phyloP scores from a whole-genome alignment of 2,329 filamentous ascomycete genomes.

The Fusarium tjaetaba region DNA sequence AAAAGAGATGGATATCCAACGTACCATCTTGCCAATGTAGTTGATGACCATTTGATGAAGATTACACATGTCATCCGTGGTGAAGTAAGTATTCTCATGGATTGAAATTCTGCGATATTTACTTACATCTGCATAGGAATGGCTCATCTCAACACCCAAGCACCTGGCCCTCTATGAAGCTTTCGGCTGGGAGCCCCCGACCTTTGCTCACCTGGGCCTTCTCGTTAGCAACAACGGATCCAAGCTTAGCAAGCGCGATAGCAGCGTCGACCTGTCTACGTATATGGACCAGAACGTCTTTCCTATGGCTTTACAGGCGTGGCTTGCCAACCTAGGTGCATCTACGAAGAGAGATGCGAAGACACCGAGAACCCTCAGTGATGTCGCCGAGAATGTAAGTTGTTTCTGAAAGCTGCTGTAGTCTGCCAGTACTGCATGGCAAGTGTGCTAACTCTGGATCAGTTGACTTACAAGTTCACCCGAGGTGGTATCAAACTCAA shows the following conservation, averaged over 20 bases:
- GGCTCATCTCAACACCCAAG: slow-evolving; percentile 91
- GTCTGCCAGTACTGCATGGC: too few relatives aligned
- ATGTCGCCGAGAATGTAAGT: slow-evolving; percentile 75
- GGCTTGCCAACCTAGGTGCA: slow-evolving; percentile 75
- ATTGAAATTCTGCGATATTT: not conserved
- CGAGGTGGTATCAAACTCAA: slow-evolving; percentile 88
- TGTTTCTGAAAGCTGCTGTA: not conserved
- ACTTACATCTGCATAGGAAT: slow-evolving; percentile 68
- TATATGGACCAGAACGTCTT: slow-evolving; percentile 60
- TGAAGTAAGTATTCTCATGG: slow-evolving; percentile 61
- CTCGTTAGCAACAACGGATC: slow-evolving; percentile 74
- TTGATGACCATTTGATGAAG: slow-evolving; percentile 94
- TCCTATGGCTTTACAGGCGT: slow-evolving; percentile 73
- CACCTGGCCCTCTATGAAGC: slow-evolving; percentile 77
- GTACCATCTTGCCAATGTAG: slow-evolving; percentile 96
- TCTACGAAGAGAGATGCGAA: slow-evolving; percentile 44
- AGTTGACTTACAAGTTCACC: slow-evolving; percentile 90
- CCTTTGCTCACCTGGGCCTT: slow-evolving; percentile 84
- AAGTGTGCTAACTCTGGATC: slow-evolving; percentile 37
- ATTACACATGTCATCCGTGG: slow-evolving; percentile 96
- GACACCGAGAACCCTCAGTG: slow-evolving; percentile 63
- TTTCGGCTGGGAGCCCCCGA: slow-evolving; percentile 77
- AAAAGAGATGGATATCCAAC: slow-evolving; percentile 94
- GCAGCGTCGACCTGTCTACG: slow-evolving; percentile 58
- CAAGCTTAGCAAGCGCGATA: slow-evolving; percentile 88